Base-by-base conservation (phyloP, 495 filamentous ascomycete genomes). In the Neurospora tetrasperma region DNA sequence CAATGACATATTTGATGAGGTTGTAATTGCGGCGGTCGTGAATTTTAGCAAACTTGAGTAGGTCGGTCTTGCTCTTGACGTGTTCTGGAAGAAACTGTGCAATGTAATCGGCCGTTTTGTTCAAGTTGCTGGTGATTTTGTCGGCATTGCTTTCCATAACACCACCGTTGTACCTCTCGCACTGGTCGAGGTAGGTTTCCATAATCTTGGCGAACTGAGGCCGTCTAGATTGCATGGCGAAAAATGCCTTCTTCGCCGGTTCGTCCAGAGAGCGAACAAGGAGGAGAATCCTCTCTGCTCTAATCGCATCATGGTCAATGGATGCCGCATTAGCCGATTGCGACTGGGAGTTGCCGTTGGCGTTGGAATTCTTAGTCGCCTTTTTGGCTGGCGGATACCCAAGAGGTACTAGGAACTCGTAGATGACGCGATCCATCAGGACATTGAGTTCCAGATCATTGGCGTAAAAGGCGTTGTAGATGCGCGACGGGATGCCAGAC, bases 21-120 rank as follows among this genome's bases (percentile, higher is more conserved):
- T 96, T 92, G 78, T 97, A 98, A 77, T 88, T 92, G 70, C 96
- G 90, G 48, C 96, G 91, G 79, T 99, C 94, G 77, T 98, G 93
- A 73, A 89, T 85, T 79, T 96, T 97, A 69, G 93, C 96, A 76
- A 97, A 98, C 75, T 92, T 97, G 84, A 91, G 89, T 3, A 99
- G 80, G 78, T 98, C 93, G 4, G 88, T 86, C 16, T 85, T 86
- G 20, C 88, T 88, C 70, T 90, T 88, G 38, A 86, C 76, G 14
- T 88, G 76, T 75, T 98, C 94, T 3, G 95, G 93, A 23, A 96
- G 86, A 18, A 89, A 88, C 77, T 91, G 91, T 3, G 88, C 85
- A 42, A 97, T 79, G 66, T 89, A 91, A n/a, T 89, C 82, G 69
- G 92, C 87, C 8, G 92, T 84, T 62, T 83, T 86, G 46, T 86